Base-by-base conservation (phyloP, 1,284 basidiomycete genomes). In the Coniophora puteana region DNA sequence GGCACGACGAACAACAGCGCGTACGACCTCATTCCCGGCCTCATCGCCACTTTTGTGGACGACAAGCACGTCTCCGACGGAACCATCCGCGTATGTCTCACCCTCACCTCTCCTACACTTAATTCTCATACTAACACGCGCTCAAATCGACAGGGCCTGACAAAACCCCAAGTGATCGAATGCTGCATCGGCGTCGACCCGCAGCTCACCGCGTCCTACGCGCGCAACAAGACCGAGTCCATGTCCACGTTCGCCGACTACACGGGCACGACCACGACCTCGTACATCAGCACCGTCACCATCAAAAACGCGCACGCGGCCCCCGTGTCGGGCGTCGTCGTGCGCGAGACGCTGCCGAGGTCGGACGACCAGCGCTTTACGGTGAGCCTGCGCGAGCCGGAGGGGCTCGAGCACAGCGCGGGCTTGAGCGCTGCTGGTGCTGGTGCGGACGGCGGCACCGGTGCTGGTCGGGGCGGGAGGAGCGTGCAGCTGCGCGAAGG, bases 281-380 rank as follows among this genome's bases (percentile, higher is more conserved):
- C 38, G 23, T 54, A 54, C 36, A 56, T 45, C 22, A 46, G 37
- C n/a, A 40, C 42, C 5, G 46, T 38, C 4, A 28, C 46, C 26
- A 30, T 55, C 22, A 48, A 53, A 12, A 55, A 51, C 10, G 44
- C 52, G 2, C 52, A 45, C 13, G 11, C 33, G 1, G 37, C 44
- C 8, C 20, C 34, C 4, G 36, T 55, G 8, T 18, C 23, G 14
- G 41, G 53, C 0, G 28, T 58, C 7, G 3, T 59, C 20, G 42
- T 59, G 23, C 51, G 54, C 27, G 43, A 34, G 12, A 33, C 54
- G 1, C 37, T 55, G 12, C 53, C 53, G 5, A 21, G 57, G n/a
- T 45, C 53, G 1, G 13, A 44, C 3, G 54, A 55, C 33, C 52
- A 56, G 11, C 45, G 57, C 5, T 37, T 59, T 28, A 53, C 54